These are phyloP conservation scores for Epicoccum nigrum DNA, from an alignment of 2,329 filamentous ascomycete genomes.

Conservation along the genomic window DNA sequence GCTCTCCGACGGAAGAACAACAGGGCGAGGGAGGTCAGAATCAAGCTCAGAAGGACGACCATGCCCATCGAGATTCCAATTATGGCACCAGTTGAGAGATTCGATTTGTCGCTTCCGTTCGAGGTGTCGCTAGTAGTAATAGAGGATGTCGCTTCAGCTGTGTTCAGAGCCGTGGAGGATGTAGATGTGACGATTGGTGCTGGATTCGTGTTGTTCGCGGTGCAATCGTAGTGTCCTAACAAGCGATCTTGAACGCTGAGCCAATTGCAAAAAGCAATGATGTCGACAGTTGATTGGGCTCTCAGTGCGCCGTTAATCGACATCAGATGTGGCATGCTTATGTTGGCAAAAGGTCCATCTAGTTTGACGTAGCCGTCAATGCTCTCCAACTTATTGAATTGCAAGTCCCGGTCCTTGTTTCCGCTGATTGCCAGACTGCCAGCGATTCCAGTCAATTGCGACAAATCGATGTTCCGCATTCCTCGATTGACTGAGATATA, in stretches of 20 bases:
- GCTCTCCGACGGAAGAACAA: constrained; percentile 20
- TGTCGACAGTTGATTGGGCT: constrained; percentile 23
- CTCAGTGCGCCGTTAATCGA: constrained; percentile 23
- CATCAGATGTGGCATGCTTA: constrained; percentile 27
- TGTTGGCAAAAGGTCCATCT: constrained; percentile 23
- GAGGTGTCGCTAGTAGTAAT: neutral
- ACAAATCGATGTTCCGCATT: constrained; percentile 17
- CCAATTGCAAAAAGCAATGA: constrained; percentile 20
- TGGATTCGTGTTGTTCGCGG: constrained; percentile 14
- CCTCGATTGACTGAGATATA: constrained; percentile 19
- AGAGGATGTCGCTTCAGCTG: neutral
- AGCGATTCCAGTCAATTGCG: constrained; percentile 17
- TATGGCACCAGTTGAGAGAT: constrained; percentile 9
- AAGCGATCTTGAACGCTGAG: constrained; percentile 12
- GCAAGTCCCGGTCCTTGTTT: constrained; percentile 12
- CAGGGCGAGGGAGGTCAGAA: constrained; percentile 6
- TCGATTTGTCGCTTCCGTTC: neutral
- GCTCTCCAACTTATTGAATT: constrained; percentile 22
- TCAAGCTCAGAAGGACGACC: constrained; percentile 8
- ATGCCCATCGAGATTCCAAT: constrained; percentile 17
- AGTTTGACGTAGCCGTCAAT: constrained; percentile 28
- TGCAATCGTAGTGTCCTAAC: constrained; percentile 27
- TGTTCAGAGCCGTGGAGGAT: neutral
- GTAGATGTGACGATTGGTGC: neutral
- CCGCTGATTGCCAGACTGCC: constrained; percentile 23